Evolutionary conservation across 305 asterid species (phyloP), one percentile per base, ranked within the genome.

Genomic region (Solanum hybrid): DNA sequence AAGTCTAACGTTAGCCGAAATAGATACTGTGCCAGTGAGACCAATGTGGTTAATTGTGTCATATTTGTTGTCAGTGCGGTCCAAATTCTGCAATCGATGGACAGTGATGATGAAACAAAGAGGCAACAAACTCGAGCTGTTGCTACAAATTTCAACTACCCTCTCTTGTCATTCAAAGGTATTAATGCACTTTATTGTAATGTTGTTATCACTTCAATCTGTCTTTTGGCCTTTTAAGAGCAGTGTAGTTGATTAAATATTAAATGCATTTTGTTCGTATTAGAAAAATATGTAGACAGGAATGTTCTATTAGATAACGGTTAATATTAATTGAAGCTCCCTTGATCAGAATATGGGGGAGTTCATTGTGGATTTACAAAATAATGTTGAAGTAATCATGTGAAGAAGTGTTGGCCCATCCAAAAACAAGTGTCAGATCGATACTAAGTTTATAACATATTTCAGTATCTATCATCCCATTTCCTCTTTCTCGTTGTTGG

Each of bases 51-150:
- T 88, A 93, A 93, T 92, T 97, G 88, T 91, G 96, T 94, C 92
- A 90, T 96, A 91, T 95, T 95, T 88, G 99, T 96, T 36, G 98
- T 97, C 88, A 95, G 95, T 71, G 99, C 94, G 88, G 86, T 94
- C 79, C 93, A 98, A 29, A 93, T 97, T 85, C 86, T 96, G 84
- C 97, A 97, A 86, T 91, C 92, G 9, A 91, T 97, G 93, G 91
- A 88, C 51, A 84, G 91, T 42, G 88, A 36, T 60, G 92, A 92
- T 87, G 95, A 89, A 88, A 87, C 73, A 88, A 88, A 88, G 92
- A 90, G 89, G 78, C 75, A 51, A 42, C 92, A 92, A 89, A 89
- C 88, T 64, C 91, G 92, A 91, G 90, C 88, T 92, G 92, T 95
- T 75, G 94, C 92, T 81, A 37, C 91, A 36, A 88, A 76, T 88